Evolutionary conservation across 1,139 yeast genomes (phyloP), one percentile per base, ranked within the genome.

Genomic region (Geotrichum europaeum): DNA sequence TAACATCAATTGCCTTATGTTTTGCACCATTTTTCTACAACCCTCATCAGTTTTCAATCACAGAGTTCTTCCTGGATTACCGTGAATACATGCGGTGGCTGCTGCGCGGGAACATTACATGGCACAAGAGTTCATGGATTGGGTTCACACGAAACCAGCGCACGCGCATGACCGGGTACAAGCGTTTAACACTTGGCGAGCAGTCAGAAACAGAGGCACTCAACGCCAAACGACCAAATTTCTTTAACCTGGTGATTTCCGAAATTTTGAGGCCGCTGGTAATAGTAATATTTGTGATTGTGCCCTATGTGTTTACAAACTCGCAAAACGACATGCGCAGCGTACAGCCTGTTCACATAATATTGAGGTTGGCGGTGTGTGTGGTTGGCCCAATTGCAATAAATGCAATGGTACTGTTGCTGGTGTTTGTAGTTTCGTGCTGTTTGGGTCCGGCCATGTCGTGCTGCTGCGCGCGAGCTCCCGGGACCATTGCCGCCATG

Each of bases 381-480:
- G 74, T 85, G 0, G 57, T 82, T 49, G 71, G 79, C 0, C 96
- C 96, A 0, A 74, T 86, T 24, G 53, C 78, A 0, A 65, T 81
- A 25, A 85, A 87, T 70, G 66, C 76, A 18, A 66, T 77, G 0
- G 65, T 81, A 0, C 70, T 86, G 40, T 12, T 80, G 1, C 50
- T 79, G 0, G 66, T 82, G 1, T 83, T 84, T 66, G 70, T 73
- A 0, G 36, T 85, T 3, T 82, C 91, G 0, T 72, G 81, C 30
- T 75, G 9, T 67, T 86, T 80, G 68, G 90, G 83, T 69, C 76
- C 96, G 69, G 70, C 91, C 71, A 83, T 91, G 67, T 91, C 91
- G 61, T 75, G 89, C 78, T 91, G 97, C 77, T 91, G 97, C 79
- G 90, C 89, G 82, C 87, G 87, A 79, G 90, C 97, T 60, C 96